Base-by-base conservation (phyloP, 352 stramenopile species). In the Saprolegnia parasitica region DNA sequence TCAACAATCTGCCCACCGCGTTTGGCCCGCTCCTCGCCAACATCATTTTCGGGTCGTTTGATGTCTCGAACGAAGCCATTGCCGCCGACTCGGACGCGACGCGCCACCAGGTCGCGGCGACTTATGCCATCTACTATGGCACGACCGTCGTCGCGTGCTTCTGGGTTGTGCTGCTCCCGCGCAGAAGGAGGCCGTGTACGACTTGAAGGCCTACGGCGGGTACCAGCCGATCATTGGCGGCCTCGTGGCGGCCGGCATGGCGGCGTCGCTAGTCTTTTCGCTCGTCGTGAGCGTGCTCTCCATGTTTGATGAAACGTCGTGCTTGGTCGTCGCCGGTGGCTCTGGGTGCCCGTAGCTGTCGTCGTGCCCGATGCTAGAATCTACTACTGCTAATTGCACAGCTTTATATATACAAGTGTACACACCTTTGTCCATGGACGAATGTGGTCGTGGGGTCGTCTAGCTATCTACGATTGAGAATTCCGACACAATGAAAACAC, bases 281-380 rank as follows among this genome's bases (percentile, higher is more conserved):
- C 71, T 89, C 18, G 67, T 58, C 0, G 86, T 81, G 4, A 89
- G 89, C 45, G 56, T 90, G 0, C 49, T 91, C 29, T 80, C 75
- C 3, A 77, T 90, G 26, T 89, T 90, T 52, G 66, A 74, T 10
- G 68, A 64, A 15, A 91, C 84, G 10, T 72, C 80, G 5, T 91
- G 84, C 56, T 62, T 88, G 0, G 70, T 78, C 15, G 64, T 92
- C 61, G 82, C 82, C 15, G 84, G 84, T 29, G 84, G 81, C 6
- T 39, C 64, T 0, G 84, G 84, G 0, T 90, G 81, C 2, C 32
- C 26, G 11, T 58, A 49, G 11, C 21, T 52, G 5, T 52, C 16
- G 29, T 35, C 29, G 29, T 35, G 5, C 5, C 5, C 2, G 29
- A 35, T 5, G 29, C 29, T 35, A 35, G 29, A 35, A 35, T 5